phyloP scores from a whole-genome alignment of 2,329 filamentous ascomycete genomes.

The Diaporthe sp. region DNA sequence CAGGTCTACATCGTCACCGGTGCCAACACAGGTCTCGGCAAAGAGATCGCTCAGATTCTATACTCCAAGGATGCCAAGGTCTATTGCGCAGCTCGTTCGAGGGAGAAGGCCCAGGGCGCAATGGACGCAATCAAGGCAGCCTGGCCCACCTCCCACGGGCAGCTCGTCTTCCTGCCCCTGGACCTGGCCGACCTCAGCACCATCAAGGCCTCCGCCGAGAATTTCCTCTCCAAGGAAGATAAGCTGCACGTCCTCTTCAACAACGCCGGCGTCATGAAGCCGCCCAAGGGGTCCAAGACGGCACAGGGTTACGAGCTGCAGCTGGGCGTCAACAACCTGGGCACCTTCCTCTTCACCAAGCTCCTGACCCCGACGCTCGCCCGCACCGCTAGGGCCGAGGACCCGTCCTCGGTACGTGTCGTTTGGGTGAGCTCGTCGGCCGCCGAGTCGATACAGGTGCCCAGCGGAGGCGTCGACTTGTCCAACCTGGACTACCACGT shows the following conservation, averaged over 20 bases:
- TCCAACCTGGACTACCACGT: slow-evolving; percentile 38
- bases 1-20: slow-evolving; percentile 64
- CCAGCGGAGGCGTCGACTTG: slow-evolving; percentile 28
- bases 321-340: slow-evolving; percentile 41
- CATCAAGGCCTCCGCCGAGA: slow-evolving; percentile 45
- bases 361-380: slow-evolving; percentile 39
- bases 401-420: slow-evolving; percentile 35
- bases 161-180: slow-evolving; percentile 53
- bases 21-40: slow-evolving; percentile 57
- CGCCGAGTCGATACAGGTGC: slow-evolving; percentile 27
- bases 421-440: slow-evolving; percentile 39
- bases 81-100: slow-evolving; percentile 63
- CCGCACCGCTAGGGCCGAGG: slow-evolving; percentile 22
- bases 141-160: slow-evolving; percentile 43
- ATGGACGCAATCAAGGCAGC: slow-evolving; percentile 56
- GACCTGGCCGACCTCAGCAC: slow-evolving; percentile 49
- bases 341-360: slow-evolving; percentile 40
- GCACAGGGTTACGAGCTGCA: slow-evolving; percentile 42
- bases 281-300: slow-evolving; percentile 47
- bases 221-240: slow-evolving; percentile 45
- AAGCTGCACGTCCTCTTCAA: slow-evolving; percentile 56
- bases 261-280: slow-evolving; percentile 57
- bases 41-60: slow-evolving; percentile 63
- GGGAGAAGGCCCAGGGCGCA: slow-evolving; percentile 56
- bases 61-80: slow-evolving; percentile 65